Evolutionary conservation across 2,329 filamentous ascomycete species (phyloP), one percentile per base, ranked within the genome.

Genomic region (Penicillium sumatraense): DNA sequence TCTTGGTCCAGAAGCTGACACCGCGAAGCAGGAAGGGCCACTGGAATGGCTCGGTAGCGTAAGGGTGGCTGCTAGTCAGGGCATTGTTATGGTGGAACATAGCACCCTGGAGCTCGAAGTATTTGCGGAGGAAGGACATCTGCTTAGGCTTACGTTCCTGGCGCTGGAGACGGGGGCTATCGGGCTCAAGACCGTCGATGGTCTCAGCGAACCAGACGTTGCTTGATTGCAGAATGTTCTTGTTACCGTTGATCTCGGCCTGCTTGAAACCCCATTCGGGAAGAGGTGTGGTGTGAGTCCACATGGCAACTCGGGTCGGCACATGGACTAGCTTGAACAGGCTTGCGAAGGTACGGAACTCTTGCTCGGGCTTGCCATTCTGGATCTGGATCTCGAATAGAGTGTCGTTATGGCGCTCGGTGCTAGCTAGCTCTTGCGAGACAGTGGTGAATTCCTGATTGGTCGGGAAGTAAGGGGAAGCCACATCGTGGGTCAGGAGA

Each of bases 11-110:
- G 87, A 99, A 99, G 77, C 92, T 97, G 66, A 99, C 93, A 77
- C 95, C 95, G 26, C 95, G 89, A 54, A 99, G 86, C 71, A 99
- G 83, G 85, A 99, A 98, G 1, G 95, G 95, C 95, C 95, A 99
- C 71, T 96, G 91, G 79, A 96, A 95, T 6, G 95, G 95, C 72
- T 93, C 89, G 67, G 91, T 96, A 38, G 95, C 86, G 74, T 99
- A 99, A 1, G 95, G 95, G 75, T 99, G 95, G 72, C 91, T 96
- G 79, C 92, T 96, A 41, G 95, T 99, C 71, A 99, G 81, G 68
- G 96, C 93, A 76, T 93, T 98, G 84, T 99, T 99, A 83, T 99
- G 95, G 84, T 90, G 93, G 84, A 99, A 99, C 93, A 99, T 99
- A 67, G 93, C 91, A 47, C 93, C 87, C 78, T 99, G 95, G 55